Evolutionary conservation across 345 rosid genomes (phyloP).

Genomic region (Lumnitzera racemosa): DNA sequence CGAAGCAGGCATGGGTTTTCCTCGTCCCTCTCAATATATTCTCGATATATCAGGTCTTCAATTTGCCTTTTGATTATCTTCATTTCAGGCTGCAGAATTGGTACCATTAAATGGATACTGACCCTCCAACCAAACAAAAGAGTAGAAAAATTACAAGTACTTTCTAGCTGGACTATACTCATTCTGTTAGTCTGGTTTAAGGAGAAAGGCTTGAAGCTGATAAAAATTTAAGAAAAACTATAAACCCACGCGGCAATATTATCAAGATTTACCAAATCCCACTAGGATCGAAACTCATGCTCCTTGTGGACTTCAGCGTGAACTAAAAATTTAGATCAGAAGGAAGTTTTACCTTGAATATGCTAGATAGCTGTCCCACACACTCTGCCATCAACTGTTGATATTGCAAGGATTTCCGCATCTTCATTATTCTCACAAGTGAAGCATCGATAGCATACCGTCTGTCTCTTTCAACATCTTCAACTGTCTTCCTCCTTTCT

Average conservation of each 20-base stretch:
- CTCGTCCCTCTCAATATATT: conserved; percentile 32
- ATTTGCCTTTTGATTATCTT: conserved; percentile 31
- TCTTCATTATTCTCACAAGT: conserved; percentile 43
- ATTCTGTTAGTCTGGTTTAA: too few relatives aligned
- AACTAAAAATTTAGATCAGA: background rate
- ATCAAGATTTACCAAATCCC: too few relatives aligned
- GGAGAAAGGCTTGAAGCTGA: too few relatives aligned
- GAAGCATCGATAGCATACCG: conserved; percentile 35
- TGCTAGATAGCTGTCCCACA: conserved; percentile 26
- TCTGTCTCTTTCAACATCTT: conserved; percentile 35
- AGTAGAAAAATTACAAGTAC: too few relatives aligned
- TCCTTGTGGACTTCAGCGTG: background rate
- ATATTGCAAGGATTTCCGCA: conserved; percentile 31
- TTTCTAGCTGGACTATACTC: too few relatives aligned
- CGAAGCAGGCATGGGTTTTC: conserved; percentile 22
- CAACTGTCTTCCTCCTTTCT: conserved; percentile 27
- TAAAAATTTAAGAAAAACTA: too few relatives aligned
- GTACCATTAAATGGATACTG: background rate
- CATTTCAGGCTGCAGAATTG: conserved; percentile 35
- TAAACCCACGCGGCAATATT: too few relatives aligned
- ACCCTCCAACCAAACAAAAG: too few relatives aligned
- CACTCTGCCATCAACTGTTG: conserved; percentile 36
- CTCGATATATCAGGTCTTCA: conserved; percentile 30
- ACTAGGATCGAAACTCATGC: too few relatives aligned
- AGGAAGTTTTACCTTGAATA: conserved; percentile 24